Evolutionary conservation across 1,284 basidiomycete species (phyloP).

Genomic region (Sanghuangporus baumii): DNA sequence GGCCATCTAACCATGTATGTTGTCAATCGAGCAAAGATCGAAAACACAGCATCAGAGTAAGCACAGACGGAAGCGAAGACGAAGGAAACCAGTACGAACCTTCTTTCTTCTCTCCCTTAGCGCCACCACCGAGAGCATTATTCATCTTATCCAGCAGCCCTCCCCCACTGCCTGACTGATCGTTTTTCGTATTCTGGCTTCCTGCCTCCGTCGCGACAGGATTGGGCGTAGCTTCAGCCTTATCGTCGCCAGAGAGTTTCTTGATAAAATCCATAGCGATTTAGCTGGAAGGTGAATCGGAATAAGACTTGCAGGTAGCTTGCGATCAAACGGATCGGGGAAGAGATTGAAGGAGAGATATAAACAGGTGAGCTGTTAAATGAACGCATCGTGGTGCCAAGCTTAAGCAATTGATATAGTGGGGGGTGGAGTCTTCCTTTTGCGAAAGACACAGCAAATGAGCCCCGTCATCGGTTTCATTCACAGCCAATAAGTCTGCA

Average conservation of each 20-base stretch:
- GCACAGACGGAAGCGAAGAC: background rate
- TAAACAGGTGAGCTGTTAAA: too few species aligned
- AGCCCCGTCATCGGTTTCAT: too few species aligned
- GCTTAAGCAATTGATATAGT: too few species aligned
- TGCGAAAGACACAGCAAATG: too few species aligned
- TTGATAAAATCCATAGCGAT: slow-evolving; percentile 5
- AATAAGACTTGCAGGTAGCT: background rate
- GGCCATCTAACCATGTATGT: slow-evolving; percentile 7
- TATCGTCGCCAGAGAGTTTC: background rate
- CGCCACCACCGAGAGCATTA: slow-evolving; percentile 10
- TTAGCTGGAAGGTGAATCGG: background rate
- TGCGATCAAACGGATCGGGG: background rate
- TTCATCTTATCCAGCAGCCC: slow-evolving; percentile 11
- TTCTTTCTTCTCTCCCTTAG: slow-evolving; percentile 10
- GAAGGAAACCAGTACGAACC: background rate
- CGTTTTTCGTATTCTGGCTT: background rate
- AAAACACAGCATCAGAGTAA: background rate
- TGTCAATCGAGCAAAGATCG: background rate
- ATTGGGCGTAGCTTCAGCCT: background rate
- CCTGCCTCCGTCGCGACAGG: slow-evolving; percentile 1
- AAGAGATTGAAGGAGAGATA: background rate
- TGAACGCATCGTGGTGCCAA: too few species aligned
- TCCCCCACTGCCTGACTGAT: background rate
- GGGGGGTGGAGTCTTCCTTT: too few species aligned
- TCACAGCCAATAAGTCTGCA: too few species aligned